phyloP scores from a whole-genome alignment of 208 protist species.

The Angomonas deanei region DNA sequence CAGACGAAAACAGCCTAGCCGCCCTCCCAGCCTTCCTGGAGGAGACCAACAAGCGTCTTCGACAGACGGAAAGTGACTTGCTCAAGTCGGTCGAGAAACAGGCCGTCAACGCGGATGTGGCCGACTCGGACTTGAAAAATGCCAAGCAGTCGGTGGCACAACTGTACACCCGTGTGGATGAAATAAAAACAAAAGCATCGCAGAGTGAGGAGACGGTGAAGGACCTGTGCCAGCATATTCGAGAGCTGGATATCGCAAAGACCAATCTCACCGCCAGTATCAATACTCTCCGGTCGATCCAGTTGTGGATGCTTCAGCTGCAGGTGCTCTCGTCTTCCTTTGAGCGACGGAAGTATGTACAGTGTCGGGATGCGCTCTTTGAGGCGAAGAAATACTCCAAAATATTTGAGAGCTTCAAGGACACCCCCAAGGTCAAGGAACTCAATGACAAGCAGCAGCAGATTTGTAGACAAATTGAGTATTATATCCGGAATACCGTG shows the following conservation, averaged over 20 bases:
- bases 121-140: slow-evolving; percentile 79
- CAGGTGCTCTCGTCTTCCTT: slow-evolving; percentile 80
- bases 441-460: slow-evolving; percentile 79
- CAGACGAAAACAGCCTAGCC: slow-evolving; percentile 80
- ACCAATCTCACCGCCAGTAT: slow-evolving; percentile 90
- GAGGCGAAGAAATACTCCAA: slow-evolving; percentile 79
- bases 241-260: slow-evolving; percentile 93
- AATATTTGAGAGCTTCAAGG: slow-evolving; percentile 72
- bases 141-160: slow-evolving; percentile 82
- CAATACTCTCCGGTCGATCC: slow-evolving; percentile 87
- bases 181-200: slow-evolving; percentile 89
- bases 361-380: slow-evolving; percentile 78
- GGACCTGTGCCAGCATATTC: slow-evolving; percentile 92
- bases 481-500: slow-evolving; percentile 78
- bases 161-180: slow-evolving; percentile 83
- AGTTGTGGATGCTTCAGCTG: slow-evolving; percentile 90
- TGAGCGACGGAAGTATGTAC: slow-evolving; percentile 66
- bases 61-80: slow-evolving; percentile 85
- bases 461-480: slow-evolving; percentile 72
- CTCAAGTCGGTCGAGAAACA: slow-evolving; percentile 89
- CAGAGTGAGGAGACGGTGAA: slow-evolving; percentile 92
- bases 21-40: slow-evolving; percentile 80
- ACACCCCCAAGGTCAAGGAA: slow-evolving; percentile 87
- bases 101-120: slow-evolving; percentile 42
- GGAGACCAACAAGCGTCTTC: slow-evolving; percentile 78